Base-by-base conservation (phyloP, 2,329 filamentous ascomycete species). In the Fusarium mexicanum region DNA sequence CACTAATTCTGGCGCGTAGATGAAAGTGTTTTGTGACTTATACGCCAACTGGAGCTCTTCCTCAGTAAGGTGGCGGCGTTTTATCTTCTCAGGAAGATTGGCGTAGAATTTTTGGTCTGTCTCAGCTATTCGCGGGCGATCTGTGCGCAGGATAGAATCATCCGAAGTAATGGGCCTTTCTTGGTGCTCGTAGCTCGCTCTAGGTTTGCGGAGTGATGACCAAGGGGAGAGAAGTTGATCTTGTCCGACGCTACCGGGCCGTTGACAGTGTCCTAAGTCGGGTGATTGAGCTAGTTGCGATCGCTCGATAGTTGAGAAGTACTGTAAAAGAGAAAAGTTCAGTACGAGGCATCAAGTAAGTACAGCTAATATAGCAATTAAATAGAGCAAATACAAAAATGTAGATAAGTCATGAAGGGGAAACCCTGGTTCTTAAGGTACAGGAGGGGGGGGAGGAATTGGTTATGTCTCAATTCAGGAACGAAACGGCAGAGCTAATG, bases 261-360 rank as follows among this genome's bases (percentile, higher is more conserved):
- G 65, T 50, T 69, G 60, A 46, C 60, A 57, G 35, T 69, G 48
- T 58, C 67, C 73, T 29, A 69, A 38, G 41, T 77, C 79, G 33
- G 77, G 71, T 47, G 76, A 74, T 76, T 91, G 90, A 58, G 88
- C 88, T 80, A 94, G 90, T 76, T 90, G 89, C 67, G 93, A 86
- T 66, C 92, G 89, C 82, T 94, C 92, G 72, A 92, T 86, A 13
- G 90, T 91, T 38, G 92, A 93, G 84, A 94, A 94, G 84, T 93
- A 94, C 89, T 94, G 80, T 46, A 67, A 60, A 43, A 43, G 37
- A 50, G 46, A 41, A 38, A 59, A 48, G 41, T 61, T 76, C 69
- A 79, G 76, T 63, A 78, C n/a, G 33, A 53, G 57, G 70, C 44
- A 66, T 38, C 33, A 64, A 38, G 38, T 50, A 16, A 17, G 43